Evolutionary conservation across 371 early-diverging fungal genomes (phyloP).

Genomic region (Actinomucor elegans): DNA sequence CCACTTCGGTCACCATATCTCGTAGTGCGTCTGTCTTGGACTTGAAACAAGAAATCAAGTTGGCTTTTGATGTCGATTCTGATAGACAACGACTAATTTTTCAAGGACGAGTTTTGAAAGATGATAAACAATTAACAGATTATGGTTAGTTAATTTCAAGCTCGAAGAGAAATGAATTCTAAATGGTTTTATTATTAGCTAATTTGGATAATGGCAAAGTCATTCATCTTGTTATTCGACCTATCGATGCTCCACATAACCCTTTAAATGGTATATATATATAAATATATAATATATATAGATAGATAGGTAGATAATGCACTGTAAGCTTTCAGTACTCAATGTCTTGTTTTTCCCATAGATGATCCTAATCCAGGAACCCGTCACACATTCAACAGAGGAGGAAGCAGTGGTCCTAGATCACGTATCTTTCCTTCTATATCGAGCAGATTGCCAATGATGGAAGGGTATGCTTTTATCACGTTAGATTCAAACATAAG

Average conservation of each 20-base stretch:
- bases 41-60: conserved; percentile 55
- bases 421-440: conserved; percentile 25
- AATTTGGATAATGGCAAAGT: conserved; percentile 62
- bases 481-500: conserved; percentile 35
- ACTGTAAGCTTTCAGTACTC: too few relatives aligned
- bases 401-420: background rate
- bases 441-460: conserved; percentile 23
- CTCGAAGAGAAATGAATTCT: background rate
- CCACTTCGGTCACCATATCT: conserved; percentile 51
- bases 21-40: conserved; percentile 54
- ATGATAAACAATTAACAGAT: conserved; percentile 52
- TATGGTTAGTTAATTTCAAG: conserved; percentile 42
- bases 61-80: conserved; percentile 52
- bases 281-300: background rate
- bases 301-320: too few relatives aligned
- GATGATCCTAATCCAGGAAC: conserved; percentile 21
- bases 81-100: conserved; percentile 62
- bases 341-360: background rate
- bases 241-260: conserved; percentile 54
- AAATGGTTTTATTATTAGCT: conserved; percentile 17
- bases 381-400: conserved; percentile 1
- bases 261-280: conserved; percentile 47
- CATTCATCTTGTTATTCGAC: conserved; percentile 61
- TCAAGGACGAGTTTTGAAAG: conserved; percentile 59
- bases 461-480: conserved; percentile 53